Percentiles rank a stretch among this genome's conserved stretches.
Evolutionary conservation across 2,329 filamentous ascomycete species (phyloP).

Genomic region (Verticillium dahliae): DNA sequence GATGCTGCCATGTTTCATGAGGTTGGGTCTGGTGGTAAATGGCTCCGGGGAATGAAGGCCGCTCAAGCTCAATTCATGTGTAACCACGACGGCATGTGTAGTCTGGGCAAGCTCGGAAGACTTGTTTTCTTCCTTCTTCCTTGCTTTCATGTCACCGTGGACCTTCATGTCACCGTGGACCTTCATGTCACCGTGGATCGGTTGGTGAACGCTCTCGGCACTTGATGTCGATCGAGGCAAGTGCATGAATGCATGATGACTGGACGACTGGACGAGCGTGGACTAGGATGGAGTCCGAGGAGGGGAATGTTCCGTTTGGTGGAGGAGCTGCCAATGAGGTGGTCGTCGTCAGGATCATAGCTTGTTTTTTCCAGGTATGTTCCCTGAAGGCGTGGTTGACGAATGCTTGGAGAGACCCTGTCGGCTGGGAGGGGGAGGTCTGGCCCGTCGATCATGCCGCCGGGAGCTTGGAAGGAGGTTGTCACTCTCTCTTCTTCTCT

Average conservation of each 20-base stretch:
- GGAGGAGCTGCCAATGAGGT: not conserved
- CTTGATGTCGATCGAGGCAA: not conserved
- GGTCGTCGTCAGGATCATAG: not conserved
- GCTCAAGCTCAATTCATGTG: not conserved
- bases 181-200: too few relatives aligned
- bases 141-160: not conserved
- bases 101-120: not conserved
- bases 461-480: not conserved
- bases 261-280: not conserved
- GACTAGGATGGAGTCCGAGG: not conserved
- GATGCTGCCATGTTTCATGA: not conserved
- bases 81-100: not conserved
- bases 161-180: too few relatives aligned
- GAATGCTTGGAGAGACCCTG: not conserved
- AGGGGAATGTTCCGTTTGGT: constrained; percentile 10
- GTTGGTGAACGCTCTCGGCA: not conserved
- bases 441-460: not conserved
- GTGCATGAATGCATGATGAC: not conserved
- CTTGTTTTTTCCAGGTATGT: not conserved
- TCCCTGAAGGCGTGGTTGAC: not conserved
- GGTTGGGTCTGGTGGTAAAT: not conserved
- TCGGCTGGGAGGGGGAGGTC: not conserved
- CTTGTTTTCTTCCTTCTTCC: not conserved
- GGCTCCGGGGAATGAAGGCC: not conserved
- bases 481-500: too few relatives aligned